Evolutionary conservation across 2,329 filamentous ascomycete species (phyloP), one percentile per base, ranked within the genome.

Genomic region (Aspergillus transmontanensis): DNA sequence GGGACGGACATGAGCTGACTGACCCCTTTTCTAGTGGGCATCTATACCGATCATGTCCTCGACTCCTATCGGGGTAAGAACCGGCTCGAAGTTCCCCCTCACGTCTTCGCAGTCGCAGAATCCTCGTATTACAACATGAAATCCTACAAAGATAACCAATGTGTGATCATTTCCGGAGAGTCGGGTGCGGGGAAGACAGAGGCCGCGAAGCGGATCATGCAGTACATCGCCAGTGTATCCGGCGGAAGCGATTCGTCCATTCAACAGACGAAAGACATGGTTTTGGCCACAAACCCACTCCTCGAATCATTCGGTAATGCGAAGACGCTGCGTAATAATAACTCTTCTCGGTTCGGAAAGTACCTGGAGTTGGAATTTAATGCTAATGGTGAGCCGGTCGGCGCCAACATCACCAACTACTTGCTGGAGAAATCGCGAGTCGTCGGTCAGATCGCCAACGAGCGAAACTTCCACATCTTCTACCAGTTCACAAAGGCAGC

Each of bases 91-190:
- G 85, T 88, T 82, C 91, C 93, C 32, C 95, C 95, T 10, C 95
- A 99, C 80, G 95, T 99, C 71, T 99, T 97, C 78, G 94, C 93
- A 65, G 95, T 99, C 74, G 95, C 95, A 75, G 95, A 99, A 81
- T 91, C 94, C 9, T 81, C 94, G 60, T 99, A 99, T 84, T 98
- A 98, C 83, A 98, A 99, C 83, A 98, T 99, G 95, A 98, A 98
- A 79, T 94, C 94, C 54, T 99, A 99, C 85, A 93, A 93, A 75
- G 95, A 98, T 72, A 98, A 98, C 82, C 95, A 99, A 79, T 98
- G 95, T 82, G 94, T 99, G 70, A 99, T 99, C 79, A 99, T 99
- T 72, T 98, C 95, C 5, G 95, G 95, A 76, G 95, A 99, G 81
- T 98, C 95, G 3, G 95, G 95, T 76, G 95, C 95, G 39, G 95